A percentile compares a stretch with the other conserved stretches of the same genome.
These are phyloP conservation scores for Kwoniella sp. DNA, from an alignment of 768 basidiomycete species.

Conservation along the genomic window DNA sequence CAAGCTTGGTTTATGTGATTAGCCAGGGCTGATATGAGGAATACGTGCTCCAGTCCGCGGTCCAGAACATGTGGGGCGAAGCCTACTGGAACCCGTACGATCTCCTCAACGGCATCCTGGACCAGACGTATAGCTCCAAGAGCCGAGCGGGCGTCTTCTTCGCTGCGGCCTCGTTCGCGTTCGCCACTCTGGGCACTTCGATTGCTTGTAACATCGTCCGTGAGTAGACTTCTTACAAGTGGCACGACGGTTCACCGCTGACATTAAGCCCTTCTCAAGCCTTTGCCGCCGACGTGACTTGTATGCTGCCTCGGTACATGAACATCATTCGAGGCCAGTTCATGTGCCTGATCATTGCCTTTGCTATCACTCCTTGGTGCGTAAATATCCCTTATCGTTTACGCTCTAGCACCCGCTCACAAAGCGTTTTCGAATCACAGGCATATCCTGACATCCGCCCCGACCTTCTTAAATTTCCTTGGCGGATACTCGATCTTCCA, in stretches of 20 bases:
- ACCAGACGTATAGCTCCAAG: conserved; percentile 23
- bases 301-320: conserved; percentile 37
- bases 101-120: conserved; percentile 34
- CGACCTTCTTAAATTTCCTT: conserved; percentile 38
- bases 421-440: conserved; percentile 5
- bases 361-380: conserved; percentile 34
- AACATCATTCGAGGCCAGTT: conserved; percentile 34
- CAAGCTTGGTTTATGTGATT: not conserved
- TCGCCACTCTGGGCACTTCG: conserved; percentile 30
- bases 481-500: conserved; percentile 38
- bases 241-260: not conserved
- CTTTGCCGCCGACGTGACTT: conserved; percentile 36
- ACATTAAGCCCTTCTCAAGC: conserved; percentile 6
- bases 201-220: conserved; percentile 37
- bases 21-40: conserved; percentile 1
- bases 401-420: not conserved
- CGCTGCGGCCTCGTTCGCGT: conserved; percentile 23
- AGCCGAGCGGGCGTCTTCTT: conserved; percentile 32
- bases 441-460: conserved; percentile 31
- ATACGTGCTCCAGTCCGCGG: conserved; percentile 19
- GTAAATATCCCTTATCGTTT: not conserved
- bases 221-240: conserved; percentile 4
- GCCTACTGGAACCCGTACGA: conserved; percentile 40
- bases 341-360: conserved; percentile 31
- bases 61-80: conserved; percentile 35